A percentile compares a stretch with the other conserved stretches of the same genome.
These are phyloP conservation scores for Lasiosphaeria ovina DNA, from an alignment of 495 filamentous ascomycete species.

Conservation along the genomic window DNA sequence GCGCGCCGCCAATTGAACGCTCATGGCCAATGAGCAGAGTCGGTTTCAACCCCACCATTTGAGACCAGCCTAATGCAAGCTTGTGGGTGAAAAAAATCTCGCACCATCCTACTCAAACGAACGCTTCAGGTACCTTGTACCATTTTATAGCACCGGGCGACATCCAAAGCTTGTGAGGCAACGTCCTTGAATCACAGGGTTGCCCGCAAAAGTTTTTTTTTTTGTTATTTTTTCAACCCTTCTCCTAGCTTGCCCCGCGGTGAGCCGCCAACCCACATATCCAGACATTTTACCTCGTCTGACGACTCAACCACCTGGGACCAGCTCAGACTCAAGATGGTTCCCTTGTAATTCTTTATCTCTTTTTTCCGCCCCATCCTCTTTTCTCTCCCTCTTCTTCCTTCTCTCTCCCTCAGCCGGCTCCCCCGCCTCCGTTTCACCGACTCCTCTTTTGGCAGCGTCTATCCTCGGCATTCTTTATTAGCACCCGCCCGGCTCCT, in stretches of 20 bases:
- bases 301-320: constrained; percentile 10
- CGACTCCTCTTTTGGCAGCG: constrained; percentile 8
- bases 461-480: constrained; percentile 36
- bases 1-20: constrained; percentile 11
- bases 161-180: constrained; percentile 20
- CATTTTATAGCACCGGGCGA: constrained; percentile 7
- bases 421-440: constrained; percentile 3
- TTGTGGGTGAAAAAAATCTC: constrained; percentile 25
- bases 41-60: constrained; percentile 17
- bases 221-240: constrained; percentile 17
- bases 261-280: constrained; percentile 14
- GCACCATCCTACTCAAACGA: constrained; percentile 21
- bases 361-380: constrained; percentile 14
- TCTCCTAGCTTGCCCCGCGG: constrained; percentile 25
- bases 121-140: constrained; percentile 17
- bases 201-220: constrained; percentile 27
- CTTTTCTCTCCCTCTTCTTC: constrained; percentile 14
- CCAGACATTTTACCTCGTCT: constrained; percentile 9
- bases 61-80: constrained; percentile 8
- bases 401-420: neutral
- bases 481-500: constrained; percentile 13
- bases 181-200: constrained; percentile 16
- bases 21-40: constrained; percentile 18
- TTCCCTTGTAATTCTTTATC: constrained; percentile 24
- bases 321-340: constrained; percentile 19